A percentile compares a stretch with the other conserved stretches of the same genome.
Conservation (phyloP, 75 land plant species). For the Ceratopteris richardii region DNA sequence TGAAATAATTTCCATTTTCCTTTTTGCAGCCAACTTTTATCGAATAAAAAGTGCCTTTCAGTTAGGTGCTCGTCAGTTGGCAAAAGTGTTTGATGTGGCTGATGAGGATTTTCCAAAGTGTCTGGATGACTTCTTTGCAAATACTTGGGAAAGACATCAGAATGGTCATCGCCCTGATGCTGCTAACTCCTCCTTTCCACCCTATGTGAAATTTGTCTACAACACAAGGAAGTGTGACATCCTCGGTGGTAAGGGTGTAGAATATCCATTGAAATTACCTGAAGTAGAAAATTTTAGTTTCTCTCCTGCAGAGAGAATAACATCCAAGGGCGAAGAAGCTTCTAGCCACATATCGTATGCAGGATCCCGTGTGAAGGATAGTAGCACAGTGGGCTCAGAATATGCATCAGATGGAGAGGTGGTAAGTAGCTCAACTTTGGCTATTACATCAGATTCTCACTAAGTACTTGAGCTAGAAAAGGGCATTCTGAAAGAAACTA, state of each 20-base stretch:
- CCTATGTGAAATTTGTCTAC: not conserved
- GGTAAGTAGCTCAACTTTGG: no score
- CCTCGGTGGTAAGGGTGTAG: not conserved
- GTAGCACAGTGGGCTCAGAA: no score
- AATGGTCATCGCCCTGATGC: constrained; percentile 80
- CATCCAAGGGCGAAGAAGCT: no score
- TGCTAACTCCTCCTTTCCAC: constrained; percentile 17
- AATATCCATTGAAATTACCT: not conserved
- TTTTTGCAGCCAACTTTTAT: constrained; percentile 70
- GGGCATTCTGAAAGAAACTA: no score
- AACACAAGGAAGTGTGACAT: not conserved
- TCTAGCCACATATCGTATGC: no score
- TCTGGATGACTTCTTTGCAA: constrained; percentile 69
- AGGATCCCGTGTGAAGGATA: no score
- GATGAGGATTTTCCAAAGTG: constrained; percentile 41
- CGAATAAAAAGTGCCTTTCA: constrained; percentile 95
- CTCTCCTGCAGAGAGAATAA: not conserved
- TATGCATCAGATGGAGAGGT: no score
- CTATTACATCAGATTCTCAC: no score
- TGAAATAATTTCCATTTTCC: no score
- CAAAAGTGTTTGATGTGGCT: constrained; percentile 61
- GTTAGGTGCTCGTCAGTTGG: constrained; percentile 75
- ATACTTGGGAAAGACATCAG: constrained; percentile 85
- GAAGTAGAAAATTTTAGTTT: not conserved
- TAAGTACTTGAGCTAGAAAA: no score